Evolutionary conservation across 75 land plant genomes (phyloP).

Genomic region (Cupressus sempervirens): DNA sequence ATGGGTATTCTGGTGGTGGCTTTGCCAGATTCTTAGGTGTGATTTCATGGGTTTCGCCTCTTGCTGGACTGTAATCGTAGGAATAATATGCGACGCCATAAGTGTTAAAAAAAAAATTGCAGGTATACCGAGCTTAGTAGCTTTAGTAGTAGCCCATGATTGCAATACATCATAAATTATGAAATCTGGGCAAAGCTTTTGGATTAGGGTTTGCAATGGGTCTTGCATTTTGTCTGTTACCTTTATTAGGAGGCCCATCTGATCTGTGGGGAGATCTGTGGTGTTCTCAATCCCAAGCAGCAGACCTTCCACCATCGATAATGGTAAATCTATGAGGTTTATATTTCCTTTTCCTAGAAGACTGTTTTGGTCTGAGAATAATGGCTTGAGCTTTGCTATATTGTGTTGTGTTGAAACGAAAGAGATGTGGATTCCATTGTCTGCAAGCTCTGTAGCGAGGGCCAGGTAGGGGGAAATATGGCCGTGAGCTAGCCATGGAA

Average conservation of each 20-base stretch:
- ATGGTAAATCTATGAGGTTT: neutral
- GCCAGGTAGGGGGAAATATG: neutral
- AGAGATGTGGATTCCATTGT: neutral
- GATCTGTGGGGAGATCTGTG: neutral
- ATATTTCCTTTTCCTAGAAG: neutral
- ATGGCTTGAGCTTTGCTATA: constrained; percentile 4
- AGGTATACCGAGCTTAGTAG: neutral
- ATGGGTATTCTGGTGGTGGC: neutral
- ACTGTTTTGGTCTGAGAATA: neutral
- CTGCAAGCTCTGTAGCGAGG: neutral
- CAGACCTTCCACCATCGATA: constrained; percentile 4
- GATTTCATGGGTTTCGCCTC: neutral
- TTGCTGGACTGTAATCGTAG: constrained; percentile 7
- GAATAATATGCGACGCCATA: constrained; percentile 16
- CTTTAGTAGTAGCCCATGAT: neutral
- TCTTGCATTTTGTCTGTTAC: neutral
- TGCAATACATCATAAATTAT: neutral
- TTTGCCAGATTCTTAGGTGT: neutral
- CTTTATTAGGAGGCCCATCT: neutral
- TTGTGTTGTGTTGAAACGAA: constrained; percentile 6
- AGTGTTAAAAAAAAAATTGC: neutral
- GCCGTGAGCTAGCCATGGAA: constrained; percentile 7
- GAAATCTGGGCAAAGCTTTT: neutral
- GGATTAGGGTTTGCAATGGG: neutral
- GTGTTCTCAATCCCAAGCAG: neutral